These are phyloP conservation scores for Metschnikowia kunwiensis DNA, from an alignment of 805 yeast species.

Conservation along the genomic window DNA sequence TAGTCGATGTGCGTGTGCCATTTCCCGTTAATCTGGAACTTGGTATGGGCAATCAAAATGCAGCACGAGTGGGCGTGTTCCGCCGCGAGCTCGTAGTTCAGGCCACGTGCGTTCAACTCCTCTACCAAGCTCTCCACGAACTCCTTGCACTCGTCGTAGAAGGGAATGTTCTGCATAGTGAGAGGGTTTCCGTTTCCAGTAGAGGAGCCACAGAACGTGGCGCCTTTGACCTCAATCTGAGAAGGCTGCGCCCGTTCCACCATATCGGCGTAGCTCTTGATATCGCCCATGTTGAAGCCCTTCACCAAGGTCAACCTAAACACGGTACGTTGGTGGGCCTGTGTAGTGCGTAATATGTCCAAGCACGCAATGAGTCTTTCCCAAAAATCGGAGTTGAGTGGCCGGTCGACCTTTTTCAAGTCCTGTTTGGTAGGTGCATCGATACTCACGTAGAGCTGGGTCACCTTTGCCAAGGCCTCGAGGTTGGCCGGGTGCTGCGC, in stretches of 20 bases:
- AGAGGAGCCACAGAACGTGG: constrained; percentile 92
- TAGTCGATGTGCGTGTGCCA: constrained; percentile 94
- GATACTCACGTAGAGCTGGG: constrained; percentile 88
- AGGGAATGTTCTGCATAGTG: constrained; percentile 94
- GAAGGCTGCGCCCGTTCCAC: constrained; percentile 80
- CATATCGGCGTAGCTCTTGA: constrained; percentile 80
- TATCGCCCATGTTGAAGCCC: constrained; percentile 85
- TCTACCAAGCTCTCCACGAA: constrained; percentile 65
- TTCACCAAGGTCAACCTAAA: constrained; percentile 87
- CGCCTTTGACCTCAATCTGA: constrained; percentile 90
- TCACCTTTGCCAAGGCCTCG: constrained; percentile 65
- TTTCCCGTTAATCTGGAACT: constrained; percentile 63
- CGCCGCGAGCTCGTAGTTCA: constrained; percentile 80
- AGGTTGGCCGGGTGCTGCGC: constrained; percentile 94
- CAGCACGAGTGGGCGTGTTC: constrained; percentile 97
- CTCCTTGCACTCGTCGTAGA: constrained; percentile 80
- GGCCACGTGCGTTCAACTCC: constrained; percentile 63
- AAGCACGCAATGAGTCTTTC: constrained; percentile 78
- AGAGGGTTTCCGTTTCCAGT: constrained; percentile 79
- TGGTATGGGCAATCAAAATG: constrained; percentile 72
- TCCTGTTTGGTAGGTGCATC: constrained; percentile 88
- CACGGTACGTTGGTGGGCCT: constrained; percentile 83
- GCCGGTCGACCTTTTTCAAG: constrained; percentile 81
- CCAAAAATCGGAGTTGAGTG: constrained; percentile 89
- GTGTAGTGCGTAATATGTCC: constrained; percentile 70